phyloP scores from a whole-genome alignment of 106 monocot genomes.

The Apostasia ramifera region DNA sequence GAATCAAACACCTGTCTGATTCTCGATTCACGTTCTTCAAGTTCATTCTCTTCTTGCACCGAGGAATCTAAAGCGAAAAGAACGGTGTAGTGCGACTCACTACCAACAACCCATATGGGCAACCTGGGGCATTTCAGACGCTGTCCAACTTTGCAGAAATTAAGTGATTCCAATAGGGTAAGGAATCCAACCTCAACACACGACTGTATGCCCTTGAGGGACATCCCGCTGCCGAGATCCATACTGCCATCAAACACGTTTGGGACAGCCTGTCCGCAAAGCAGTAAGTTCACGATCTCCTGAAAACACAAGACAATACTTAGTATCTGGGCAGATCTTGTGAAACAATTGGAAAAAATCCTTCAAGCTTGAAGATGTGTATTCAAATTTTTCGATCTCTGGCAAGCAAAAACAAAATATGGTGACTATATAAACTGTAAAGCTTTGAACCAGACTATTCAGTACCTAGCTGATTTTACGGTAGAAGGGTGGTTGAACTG shows the following conservation, averaged over 20 bases:
- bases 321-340: background rate
- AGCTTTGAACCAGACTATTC: too few species aligned
- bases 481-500: too few species aligned
- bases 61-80: slow-evolving; percentile 70
- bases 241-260: slow-evolving; percentile 97
- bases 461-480: too few species aligned
- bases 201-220: slow-evolving; percentile 68
- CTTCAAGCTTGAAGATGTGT: too few species aligned
- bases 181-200: slow-evolving; percentile 88
- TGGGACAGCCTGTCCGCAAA: slow-evolving; percentile 88
- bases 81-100: slow-evolving; percentile 95
- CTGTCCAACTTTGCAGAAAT: slow-evolving; percentile 91
- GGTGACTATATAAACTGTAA: too few species aligned
- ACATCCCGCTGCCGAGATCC: slow-evolving; percentile 93
- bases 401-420: too few species aligned
- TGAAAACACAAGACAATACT: slow-evolving; percentile 17
- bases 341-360: too few species aligned
- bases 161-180: slow-evolving; percentile 84
- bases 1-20: slow-evolving; percentile 68
- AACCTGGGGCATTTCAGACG: slow-evolving; percentile 74
- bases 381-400: too few species aligned
- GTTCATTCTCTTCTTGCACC: slow-evolving; percentile 86
- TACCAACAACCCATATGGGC: slow-evolving; percentile 98
- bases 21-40: slow-evolving; percentile 58
- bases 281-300: slow-evolving; percentile 93